A percentile compares a stretch with the other conserved stretches of the same genome.
Evolutionary conservation across 441 rosid genomes (phyloP).

Genomic region (Populus tomentosa): DNA sequence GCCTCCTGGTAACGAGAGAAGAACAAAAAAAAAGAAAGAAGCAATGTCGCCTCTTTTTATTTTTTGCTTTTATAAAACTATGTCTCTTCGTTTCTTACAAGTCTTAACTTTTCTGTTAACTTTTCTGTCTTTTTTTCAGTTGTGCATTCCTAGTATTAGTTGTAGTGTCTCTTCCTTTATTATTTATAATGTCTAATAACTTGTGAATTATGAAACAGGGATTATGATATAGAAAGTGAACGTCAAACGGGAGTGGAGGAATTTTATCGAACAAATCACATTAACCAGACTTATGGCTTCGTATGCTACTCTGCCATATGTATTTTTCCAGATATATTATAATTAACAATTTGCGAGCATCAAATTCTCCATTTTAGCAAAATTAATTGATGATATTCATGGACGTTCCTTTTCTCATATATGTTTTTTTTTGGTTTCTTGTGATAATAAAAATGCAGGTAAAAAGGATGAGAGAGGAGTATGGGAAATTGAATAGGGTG

Average conservation of each 20-base stretch:
- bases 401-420: not conserved
- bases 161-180: not conserved
- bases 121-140: too few species aligned
- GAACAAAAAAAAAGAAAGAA: too few species aligned
- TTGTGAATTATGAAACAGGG: conserved; percentile 32
- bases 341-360: not conserved
- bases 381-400: conserved; percentile 18
- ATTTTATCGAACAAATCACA: conserved; percentile 64
- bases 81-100: too few species aligned
- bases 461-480: conserved; percentile 53
- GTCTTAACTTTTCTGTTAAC: too few species aligned
- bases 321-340: not conserved
- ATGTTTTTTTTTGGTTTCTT: too few species aligned
- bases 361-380: not conserved
- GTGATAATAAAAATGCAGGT: conserved; percentile 35
- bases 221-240: conserved; percentile 51
- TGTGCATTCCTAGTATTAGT: not conserved
- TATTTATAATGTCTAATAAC: not conserved
- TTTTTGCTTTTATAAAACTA: too few species aligned
- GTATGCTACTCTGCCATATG: not conserved
- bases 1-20: not conserved
- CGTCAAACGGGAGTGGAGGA: conserved; percentile 68
- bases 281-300: conserved; percentile 56
- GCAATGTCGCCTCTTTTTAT: not conserved
- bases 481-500: conserved; percentile 49